A percentile compares a stretch with the other conserved stretches of the same genome.
These are phyloP conservation scores for Wickerhamiella alocasiicola DNA, from an alignment of 805 yeast genomes.

Conservation along the genomic window DNA sequence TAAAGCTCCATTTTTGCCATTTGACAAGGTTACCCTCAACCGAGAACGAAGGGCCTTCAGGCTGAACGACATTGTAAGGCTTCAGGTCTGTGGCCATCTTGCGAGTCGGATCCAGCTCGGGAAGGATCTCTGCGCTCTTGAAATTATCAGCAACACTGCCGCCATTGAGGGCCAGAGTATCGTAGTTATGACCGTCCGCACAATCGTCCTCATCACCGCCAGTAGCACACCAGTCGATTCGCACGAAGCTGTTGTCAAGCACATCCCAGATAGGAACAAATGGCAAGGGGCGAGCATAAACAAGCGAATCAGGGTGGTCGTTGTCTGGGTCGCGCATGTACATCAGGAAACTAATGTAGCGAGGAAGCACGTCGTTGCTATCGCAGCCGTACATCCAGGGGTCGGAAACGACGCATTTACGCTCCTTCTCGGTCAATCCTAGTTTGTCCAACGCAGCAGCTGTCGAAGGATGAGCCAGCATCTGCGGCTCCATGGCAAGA, in stretches of 20 bases:
- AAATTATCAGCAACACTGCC: conserved; percentile 41
- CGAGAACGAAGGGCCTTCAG: conserved; percentile 65
- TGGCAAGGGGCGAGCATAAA: conserved; percentile 61
- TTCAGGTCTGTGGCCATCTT: conserved; percentile 45
- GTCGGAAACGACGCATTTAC: conserved; percentile 17
- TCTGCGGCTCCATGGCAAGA: conserved; percentile 10
- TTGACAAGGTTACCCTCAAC: conserved; percentile 46
- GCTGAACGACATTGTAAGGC: conserved; percentile 69
- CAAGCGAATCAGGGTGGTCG: conserved; percentile 31
- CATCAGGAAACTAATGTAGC: conserved; percentile 55
- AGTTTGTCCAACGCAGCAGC: conserved; percentile 83
- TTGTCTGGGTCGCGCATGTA: conserved; percentile 56
- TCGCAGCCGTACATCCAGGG: conserved; percentile 76
- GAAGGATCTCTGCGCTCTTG: conserved; percentile 57
- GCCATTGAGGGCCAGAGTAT: conserved; percentile 22
- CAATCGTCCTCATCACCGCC: conserved; percentile 61
- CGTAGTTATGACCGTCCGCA: conserved; percentile 44
- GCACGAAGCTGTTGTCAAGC: conserved; percentile 44
- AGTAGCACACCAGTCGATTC: conserved; percentile 63
- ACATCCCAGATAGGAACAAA: conserved; percentile 64
- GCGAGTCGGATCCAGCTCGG: conserved; percentile 47
- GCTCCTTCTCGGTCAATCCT: conserved; percentile 24
- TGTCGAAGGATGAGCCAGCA: conserved; percentile 73
- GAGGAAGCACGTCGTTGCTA: conserved; percentile 32
- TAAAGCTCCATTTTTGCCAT: no score